Percentiles rank a stretch among this genome's conserved stretches.
These are phyloP conservation scores for Raffaelea deltoideospora DNA, from an alignment of 2,329 filamentous ascomycete genomes.

Conservation along the genomic window DNA sequence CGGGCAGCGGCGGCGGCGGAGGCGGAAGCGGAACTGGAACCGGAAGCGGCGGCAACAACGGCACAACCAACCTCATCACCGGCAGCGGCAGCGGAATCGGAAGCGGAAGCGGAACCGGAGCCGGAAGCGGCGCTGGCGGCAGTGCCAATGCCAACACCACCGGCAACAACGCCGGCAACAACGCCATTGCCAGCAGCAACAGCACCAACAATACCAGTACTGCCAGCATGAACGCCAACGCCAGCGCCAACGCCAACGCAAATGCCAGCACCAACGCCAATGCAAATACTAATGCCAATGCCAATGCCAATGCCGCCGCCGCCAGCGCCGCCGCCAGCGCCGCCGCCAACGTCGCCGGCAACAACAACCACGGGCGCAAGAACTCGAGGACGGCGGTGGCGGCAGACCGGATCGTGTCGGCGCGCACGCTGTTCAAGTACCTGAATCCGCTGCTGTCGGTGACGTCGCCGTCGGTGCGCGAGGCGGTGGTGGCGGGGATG, in stretches of 20 bases:
- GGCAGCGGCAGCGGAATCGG: background rate
- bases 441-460: constrained; percentile 77
- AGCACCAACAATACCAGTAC: no score
- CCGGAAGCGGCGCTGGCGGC: no score
- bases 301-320: no score
- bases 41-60: background rate
- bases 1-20: constrained; percentile 36
- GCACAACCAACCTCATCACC: no score
- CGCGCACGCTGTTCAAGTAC: constrained; percentile 77
- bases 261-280: background rate
- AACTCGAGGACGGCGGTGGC: constrained; percentile 53
- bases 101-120: no score
- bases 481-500: constrained; percentile 80
- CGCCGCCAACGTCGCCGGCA: background rate
- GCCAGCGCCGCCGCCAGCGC: no score
- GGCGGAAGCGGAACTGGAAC: background rate
- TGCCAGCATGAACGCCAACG: background rate
- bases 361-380: constrained; percentile 58
- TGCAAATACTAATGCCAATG: background rate
- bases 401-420: constrained; percentile 70
- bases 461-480: constrained; percentile 64
- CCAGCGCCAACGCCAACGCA: background rate
- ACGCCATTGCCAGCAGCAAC: no score
- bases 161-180: no score
- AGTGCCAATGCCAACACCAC: no score